Base-by-base conservation (phyloP, 352 stramenopile species). In the Phytopythium helicoides region DNA sequence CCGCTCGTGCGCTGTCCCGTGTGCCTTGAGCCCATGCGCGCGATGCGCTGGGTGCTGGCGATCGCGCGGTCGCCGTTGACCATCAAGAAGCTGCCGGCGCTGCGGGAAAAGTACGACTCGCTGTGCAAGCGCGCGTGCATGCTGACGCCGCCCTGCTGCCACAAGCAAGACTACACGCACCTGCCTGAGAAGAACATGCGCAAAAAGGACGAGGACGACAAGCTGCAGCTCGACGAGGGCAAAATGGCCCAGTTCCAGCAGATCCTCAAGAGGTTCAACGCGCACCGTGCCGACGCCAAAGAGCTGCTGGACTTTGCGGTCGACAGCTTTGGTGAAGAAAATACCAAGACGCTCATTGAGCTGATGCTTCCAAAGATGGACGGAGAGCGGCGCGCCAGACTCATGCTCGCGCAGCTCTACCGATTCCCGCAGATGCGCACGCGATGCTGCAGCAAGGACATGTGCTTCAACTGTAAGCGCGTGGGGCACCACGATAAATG, bases 391-490 rank as follows among this genome's bases (percentile, higher is more conserved):
- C 70, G 67, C 6, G 73, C 69, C 0, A 60, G 61, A 0, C 52
- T 84, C 26, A 26, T 79, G 51, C 47, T 81, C 3, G 68, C 62
- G 14, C 60, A 63, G 11, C 48, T 75, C 44, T 63, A 74, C 35
- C 22, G 62, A 7, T 54, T 63, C 33, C 55, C 67, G 6, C 54
- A 56, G 25, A 68, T 54, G 1, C 51, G 46, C 40, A 80, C 72
- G 11, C 45, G 48, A 3, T 84, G 76, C 44, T 87, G 76, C 45
- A 46, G 52, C 28, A 25, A 41, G 15, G 38, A 51, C 4, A 54
- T 81, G 21, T 87, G 76, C 36, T 87, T 81, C 53, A 69, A 66
- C 45, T 87, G 76, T 56, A 83, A 84, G 34, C 45, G 58, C 14
- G 18, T 21, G 6, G 56, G 54, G 18, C 65, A 74, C 15, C 70